Evolutionary conservation across 345 rosid species (phyloP), one percentile per base, ranked within the genome.

Genomic region (Streptanthus diversifolius): DNA sequence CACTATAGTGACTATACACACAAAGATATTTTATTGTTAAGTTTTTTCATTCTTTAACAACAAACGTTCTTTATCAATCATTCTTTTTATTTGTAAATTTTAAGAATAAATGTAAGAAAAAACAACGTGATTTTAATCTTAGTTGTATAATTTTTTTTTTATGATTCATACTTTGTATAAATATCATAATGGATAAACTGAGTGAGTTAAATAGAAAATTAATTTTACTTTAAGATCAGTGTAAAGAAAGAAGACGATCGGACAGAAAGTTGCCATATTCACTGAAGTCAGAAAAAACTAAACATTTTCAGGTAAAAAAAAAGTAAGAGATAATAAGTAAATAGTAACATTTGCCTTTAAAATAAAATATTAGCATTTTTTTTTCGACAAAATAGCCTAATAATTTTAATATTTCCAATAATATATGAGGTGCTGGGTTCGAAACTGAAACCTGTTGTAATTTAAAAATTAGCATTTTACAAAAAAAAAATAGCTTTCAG

Each of bases 1-100:
- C 66, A 76, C 71, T 70, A 54, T 62, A 18, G 75, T 70, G 71
- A 68, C 75, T 62, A 69, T 53, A 68, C 78, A 40, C 70, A 60
- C 78, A 37, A 70, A 68, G 74, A 74, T 36, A 29, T 4, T 5
- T 43, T 47, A 18, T 47, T 18, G 2, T 4, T 8, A 45, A 8
- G 15, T 1, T n/a, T 44, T 44, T 45, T 45, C 25, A 0, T 19
- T 47, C 5, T 47, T 41, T 47, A 47, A 0, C 30, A 51, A 5
- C 15, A 22, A 21, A 25, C 33, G 12, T 10, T 51, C 15, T 5
- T 11, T 6, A 49, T 48, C 10, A 21, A 5, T 49, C 22, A 0
- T 18, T 30, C 18, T 27, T 54, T 54, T n/a, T 55, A 5, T 17
- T 54, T 29, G 11, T 45, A 51, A 27, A 21, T 7, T 11, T 19